Base-by-base conservation (phyloP, 2,329 filamentous ascomycete species). In the Aspergillaceae sp. region DNA sequence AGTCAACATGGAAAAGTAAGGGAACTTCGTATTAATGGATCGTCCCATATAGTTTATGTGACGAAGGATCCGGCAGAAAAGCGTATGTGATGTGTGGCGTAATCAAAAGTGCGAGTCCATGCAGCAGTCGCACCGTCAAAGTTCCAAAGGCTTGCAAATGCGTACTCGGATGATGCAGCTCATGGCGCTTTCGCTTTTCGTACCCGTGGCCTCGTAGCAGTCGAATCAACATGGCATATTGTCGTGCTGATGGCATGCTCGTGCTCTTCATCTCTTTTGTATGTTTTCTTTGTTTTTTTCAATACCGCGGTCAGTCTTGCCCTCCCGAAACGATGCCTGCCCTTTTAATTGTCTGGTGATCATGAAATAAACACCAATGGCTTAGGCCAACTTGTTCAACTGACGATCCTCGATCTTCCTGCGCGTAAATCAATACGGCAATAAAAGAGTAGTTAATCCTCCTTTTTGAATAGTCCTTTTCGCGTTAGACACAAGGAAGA, bases 11-110 rank as follows among this genome's bases (percentile, higher is more conserved):
- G 43, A 42, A 48, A 42, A 49, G 34, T 7, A 50, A 50, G 50
- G 51, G 49, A 54, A 45, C 5, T 32, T 45, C 48, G 50, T 42
- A 62, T 63, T 64, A 64, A 49, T 52, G 60, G 62, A 60, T 63
- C 53, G 62, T 61, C 63, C 63, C 60, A 49, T 33, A 50, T 63
- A 62, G 46, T 65, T 57, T 65, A 64, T 62, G 56, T 55, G 49
- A 50, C 41, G 43, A 47, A 51, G 47, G 46, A 46, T 48, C 51
- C 42, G 47, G 48, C 45, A 47, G 47, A 41, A 49, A 49, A 41
- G 27, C 2, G 40, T 29, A 29, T 7, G 11, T 29, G 46, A 48
- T 42, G 44, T 34, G 30, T 48, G 38, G 36, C 40, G 41, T 44
- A 42, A 46, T 43, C 45, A 41, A 43, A 45, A 43, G 37, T 46